A percentile compares a stretch with the other conserved stretches of the same genome.
Conservation (phyloP, 2,329 filamentous ascomycete species). For the Aspergillus hiratsukae region DNA sequence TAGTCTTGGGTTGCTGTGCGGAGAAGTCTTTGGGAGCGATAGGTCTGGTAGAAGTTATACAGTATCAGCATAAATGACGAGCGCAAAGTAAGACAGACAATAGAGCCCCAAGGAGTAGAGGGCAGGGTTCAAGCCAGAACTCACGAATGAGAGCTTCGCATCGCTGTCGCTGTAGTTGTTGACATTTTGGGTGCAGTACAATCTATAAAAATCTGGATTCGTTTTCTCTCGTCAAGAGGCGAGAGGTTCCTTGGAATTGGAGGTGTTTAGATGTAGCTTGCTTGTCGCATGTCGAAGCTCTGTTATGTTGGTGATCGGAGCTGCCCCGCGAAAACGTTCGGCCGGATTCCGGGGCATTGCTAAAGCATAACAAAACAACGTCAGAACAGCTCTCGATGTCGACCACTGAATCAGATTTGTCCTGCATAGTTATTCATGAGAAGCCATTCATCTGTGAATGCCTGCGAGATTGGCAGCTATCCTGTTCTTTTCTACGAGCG, state of each 20-base stretch:
- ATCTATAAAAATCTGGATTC: background rate
- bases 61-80: conserved; percentile 5
- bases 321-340: conserved; percentile 24
- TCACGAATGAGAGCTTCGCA: conserved; percentile 70
- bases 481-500: background rate
- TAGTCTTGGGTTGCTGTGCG: conserved; percentile 80
- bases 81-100: conserved; percentile 4
- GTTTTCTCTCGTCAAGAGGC: background rate
- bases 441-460: background rate
- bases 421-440: too few species aligned
- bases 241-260: background rate
- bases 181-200: conserved; percentile 57
- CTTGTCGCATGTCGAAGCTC: conserved; percentile 3
- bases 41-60: conserved; percentile 47
- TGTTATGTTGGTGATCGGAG: conserved; percentile 1
- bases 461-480: background rate
- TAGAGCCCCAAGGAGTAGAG: background rate
- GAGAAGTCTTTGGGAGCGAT: conserved; percentile 79
- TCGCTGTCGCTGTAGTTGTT: conserved; percentile 69
- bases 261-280: conserved; percentile 1
- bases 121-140: conserved; percentile 18
- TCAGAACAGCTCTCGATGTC: background rate
- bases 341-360: conserved; percentile 19
- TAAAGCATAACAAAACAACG: background rate
- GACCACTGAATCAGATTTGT: background rate